Base-by-base conservation (phyloP, 495 filamentous ascomycete genomes). In the Aspergillus funiculosus region DNA sequence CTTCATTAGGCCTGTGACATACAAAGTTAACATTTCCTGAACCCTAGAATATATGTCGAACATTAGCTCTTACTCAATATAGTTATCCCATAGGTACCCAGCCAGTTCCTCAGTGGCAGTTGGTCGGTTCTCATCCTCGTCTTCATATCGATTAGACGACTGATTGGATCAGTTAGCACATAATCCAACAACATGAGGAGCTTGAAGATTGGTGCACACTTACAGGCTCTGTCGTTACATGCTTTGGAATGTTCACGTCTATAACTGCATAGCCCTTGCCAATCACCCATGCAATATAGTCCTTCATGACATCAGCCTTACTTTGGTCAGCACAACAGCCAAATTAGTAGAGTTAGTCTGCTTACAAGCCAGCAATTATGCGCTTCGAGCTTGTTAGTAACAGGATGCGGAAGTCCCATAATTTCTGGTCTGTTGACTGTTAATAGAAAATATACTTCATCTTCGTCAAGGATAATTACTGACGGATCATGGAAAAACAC, bases 51-150 rank as follows among this genome's bases (percentile, higher is more conserved):
- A 17, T 9, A 14, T 21, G n/a, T 43, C 27, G 9, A 18, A n/a
- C n/a, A n/a, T n/a, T n/a, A n/a, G n/a, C n/a, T 43, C 68, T 53
- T 69, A 81, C 75, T 94, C 86, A 25, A 98, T 85, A 53, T 95
- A 95, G 57, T 98, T 98, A 53, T 97, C 91, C 94, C 94, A 98
- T 24, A 98, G 61, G 55, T 94, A 97, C 42, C 77, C 79, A 13
- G 88, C 83, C 6, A 97, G 65, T 50, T 92, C 85, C 43, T 83
- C 77, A 0, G 82, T 82, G 30, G 81, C 77, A 30, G 59, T 65
- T 2, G 68, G 60, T 6, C 69, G 64, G 26, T 64, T 63, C 18
- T 57, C 58, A 36, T 72, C 67, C 11, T 71, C 64, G 1, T 73
- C 67, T 41, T 79, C 58, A 39, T 65, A 67, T 47, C 58, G 56